Evolutionary conservation across 2,329 filamentous ascomycete genomes (phyloP), one percentile per base, ranked within the genome.

Genomic region (Emmonsiellopsis sp.): DNA sequence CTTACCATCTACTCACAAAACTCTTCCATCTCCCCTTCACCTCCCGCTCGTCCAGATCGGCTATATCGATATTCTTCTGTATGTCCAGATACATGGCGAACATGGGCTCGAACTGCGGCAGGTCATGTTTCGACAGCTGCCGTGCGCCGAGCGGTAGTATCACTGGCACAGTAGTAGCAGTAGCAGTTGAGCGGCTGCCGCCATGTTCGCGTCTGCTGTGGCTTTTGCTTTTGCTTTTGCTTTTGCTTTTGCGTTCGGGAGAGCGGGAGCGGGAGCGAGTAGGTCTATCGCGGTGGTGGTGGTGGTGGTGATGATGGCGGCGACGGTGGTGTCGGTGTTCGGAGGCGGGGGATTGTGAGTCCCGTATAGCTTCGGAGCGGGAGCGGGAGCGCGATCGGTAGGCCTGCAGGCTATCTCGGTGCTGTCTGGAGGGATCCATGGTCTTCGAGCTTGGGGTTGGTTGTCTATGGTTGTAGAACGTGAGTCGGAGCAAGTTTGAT

Each of bases 11-110:
- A 3, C 80, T 77, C 10, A 92, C 68, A 63, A 97, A 98, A 66
- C 89, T 92, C 77, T 95, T 95, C 90, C 92, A 98, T 53, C 92
- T 77, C 1, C 91, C 90, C 58, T 79, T 85, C 0, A 84, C 71
- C 66, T 96, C 91, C n/a, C 80, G 78, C 57, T 88, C 84, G 53
- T 83, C 79, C 60, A 97, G 75, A 8, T 81, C 78, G 14, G 83
- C 77, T 1, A 94, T 73, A 51, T 85, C 73, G 42, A 87, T 78
- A 40, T 83, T 77, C 71, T 96, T 96, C 69, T 97, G 92, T 36
- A 95, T 80, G 61, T 91, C 87, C 31, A 97, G 78, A 62, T 96
- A 97, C 47, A 87, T 81, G 13, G 84, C 87, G 58, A 96, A 88
- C 55, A 96, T 74, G 0, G 86, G 80, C 56, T 79, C 78, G 63